Evolutionary conservation across 2,329 filamentous ascomycete species (phyloP).

Genomic region (Trichophyton rubrum): DNA sequence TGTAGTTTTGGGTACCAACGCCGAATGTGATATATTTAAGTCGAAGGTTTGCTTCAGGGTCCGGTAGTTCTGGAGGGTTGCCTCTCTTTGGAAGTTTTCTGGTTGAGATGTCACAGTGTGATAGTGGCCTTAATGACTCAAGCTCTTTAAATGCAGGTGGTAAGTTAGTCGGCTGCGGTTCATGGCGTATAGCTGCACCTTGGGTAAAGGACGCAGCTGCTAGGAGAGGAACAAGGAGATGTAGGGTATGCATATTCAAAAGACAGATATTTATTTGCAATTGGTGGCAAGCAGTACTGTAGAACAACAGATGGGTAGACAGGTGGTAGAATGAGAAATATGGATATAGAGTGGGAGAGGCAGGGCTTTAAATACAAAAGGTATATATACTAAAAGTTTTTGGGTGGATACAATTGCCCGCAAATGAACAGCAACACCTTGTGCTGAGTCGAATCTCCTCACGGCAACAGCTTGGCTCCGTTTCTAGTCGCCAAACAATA

Average conservation of each 20-base stretch:
- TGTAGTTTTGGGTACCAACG: conserved; percentile 41
- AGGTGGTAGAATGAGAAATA: background rate
- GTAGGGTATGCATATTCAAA: background rate
- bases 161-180: background rate
- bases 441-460: background rate
- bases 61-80: conserved; percentile 19
- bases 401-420: background rate
- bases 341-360: background rate
- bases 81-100: conserved; percentile 12
- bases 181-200: background rate
- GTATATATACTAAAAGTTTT: background rate
- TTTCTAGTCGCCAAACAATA: background rate
- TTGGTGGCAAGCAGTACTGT: background rate
- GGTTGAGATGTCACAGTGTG: background rate
- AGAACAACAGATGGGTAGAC: background rate
- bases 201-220: background rate
- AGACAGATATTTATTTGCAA: background rate
- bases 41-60: conserved; percentile 18
- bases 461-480: background rate
- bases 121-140: background rate
- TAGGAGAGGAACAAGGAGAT: background rate
- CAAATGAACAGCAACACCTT: background rate
- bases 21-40: conserved; percentile 37
- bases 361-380: background rate
- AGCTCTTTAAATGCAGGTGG: background rate